phyloP scores from a whole-genome alignment of 2,329 filamentous ascomycete genomes.

The Colletotrichum tofieldiae region DNA sequence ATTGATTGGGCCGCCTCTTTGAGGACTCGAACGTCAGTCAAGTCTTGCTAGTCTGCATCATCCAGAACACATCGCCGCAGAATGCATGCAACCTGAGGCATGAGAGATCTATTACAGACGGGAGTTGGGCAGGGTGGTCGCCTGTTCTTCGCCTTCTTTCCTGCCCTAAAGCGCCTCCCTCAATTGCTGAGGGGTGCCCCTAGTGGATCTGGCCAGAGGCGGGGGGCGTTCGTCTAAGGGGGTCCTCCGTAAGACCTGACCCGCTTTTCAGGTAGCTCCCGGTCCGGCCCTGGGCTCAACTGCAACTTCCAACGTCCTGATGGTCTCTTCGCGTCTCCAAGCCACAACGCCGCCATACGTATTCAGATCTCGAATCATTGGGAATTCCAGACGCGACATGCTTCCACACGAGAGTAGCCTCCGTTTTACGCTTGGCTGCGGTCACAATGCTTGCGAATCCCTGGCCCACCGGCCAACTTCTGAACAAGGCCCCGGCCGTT shows the following conservation, averaged over 20 bases:
- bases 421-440: background rate
- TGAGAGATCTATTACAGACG: background rate
- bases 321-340: background rate
- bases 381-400: background rate
- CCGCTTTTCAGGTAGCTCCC: slow-evolving; percentile 16
- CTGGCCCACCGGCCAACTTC: too few relatives aligned
- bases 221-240: background rate
- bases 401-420: background rate
- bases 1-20: slow-evolving; percentile 11
- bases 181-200: background rate
- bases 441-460: background rate
- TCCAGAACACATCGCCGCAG: background rate
- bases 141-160: background rate
- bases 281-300: slow-evolving; percentile 9
- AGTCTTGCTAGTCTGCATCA: background rate
- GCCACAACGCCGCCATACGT: background rate
- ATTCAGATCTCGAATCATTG: background rate
- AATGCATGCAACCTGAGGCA: background rate
- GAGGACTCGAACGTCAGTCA: background rate
- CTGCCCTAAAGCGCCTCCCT: background rate
- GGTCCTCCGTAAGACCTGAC: slow-evolving; percentile 3
- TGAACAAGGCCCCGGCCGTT: background rate
- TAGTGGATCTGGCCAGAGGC: background rate
- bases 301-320: slow-evolving; percentile 6
- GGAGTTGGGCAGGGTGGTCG: background rate